phyloP scores from a whole-genome alignment of 2,329 filamentous ascomycete species.

The Colletotrichum musae region DNA sequence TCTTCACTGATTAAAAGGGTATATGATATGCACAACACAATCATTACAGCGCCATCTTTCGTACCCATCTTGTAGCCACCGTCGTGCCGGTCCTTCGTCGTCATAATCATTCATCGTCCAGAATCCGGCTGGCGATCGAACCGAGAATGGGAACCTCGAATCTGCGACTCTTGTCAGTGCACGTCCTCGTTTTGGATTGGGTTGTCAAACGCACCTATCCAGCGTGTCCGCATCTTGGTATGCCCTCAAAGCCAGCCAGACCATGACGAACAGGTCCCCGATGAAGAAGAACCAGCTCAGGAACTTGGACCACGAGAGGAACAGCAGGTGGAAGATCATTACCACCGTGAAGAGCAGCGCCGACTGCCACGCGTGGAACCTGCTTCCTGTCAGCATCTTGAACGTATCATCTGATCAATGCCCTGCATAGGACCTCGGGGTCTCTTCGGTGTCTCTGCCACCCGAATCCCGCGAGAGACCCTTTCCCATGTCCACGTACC shows the following conservation, averaged over 20 bases:
- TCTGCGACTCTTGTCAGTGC: slow-evolving; percentile 57
- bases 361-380: slow-evolving; percentile 97
- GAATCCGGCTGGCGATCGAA: slow-evolving; percentile 85
- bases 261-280: slow-evolving; percentile 82
- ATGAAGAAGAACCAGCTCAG: slow-evolving; percentile 88
- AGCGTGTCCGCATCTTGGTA: slow-evolving; percentile 85
- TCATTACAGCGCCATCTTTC: slow-evolving; percentile 21
- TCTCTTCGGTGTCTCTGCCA: neutral
- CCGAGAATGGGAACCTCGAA: slow-evolving; percentile 93
- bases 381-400: slow-evolving; percentile 50
- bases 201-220: slow-evolving; percentile 64
- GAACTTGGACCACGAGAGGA: slow-evolving; percentile 83
- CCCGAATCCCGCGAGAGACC: neutral
- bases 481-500: slow-evolving; percentile 66
- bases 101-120: slow-evolving; percentile 80
- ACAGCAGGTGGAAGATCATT: slow-evolving; percentile 85
- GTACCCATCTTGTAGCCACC: neutral
- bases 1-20: slow-evolving; percentile 38
- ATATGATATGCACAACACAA: slow-evolving; percentile 37
- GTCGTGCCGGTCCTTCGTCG: neutral
- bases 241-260: slow-evolving; percentile 81
- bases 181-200: slow-evolving; percentile 55
- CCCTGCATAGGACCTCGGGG: neutral
- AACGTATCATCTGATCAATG: slow-evolving; percentile 2
- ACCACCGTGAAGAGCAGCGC: slow-evolving; percentile 83